Conservation (phyloP, 148 eudicot species). For the Agrostemma githago region DNA sequence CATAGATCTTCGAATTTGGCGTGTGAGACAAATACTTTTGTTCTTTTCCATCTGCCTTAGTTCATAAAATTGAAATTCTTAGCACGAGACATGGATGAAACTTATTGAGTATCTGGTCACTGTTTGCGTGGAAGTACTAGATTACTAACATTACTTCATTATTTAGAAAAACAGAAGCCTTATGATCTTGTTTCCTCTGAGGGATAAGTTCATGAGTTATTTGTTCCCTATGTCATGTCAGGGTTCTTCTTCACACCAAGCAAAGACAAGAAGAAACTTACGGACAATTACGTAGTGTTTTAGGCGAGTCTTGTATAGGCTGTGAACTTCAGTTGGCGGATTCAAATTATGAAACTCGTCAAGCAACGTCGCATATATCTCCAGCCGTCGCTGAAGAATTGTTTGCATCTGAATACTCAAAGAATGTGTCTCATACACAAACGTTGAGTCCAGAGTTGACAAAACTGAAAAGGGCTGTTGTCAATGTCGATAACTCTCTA, state of each 20-base stretch:
- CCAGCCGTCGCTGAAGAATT: constrained; percentile 62
- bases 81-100: neutral
- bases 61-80: neutral
- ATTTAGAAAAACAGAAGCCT: neutral
- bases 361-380: constrained; percentile 51
- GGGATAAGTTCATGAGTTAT: neutral
- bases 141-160: neutral
- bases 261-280: constrained; percentile 53
- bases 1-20: neutral
- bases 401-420: constrained; percentile 48
- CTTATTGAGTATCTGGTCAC: neutral
- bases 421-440: constrained; percentile 48
- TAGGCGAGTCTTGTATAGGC: constrained; percentile 65
- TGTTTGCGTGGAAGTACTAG: neutral
- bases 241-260: constrained; percentile 71
- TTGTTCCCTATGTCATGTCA: constrained; percentile 23
- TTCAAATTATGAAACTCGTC: constrained; percentile 48
- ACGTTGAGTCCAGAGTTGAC: constrained; percentile 65
- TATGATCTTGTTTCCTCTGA: neutral
- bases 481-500: constrained; percentile 60
- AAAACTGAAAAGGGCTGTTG: constrained; percentile 47
- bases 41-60: neutral
- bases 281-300: constrained; percentile 44
- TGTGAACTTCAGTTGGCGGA: constrained; percentile 66
- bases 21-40: neutral